Evolutionary conservation across 75 land plant genomes (phyloP).

Genomic region (Larix kaempferi): DNA sequence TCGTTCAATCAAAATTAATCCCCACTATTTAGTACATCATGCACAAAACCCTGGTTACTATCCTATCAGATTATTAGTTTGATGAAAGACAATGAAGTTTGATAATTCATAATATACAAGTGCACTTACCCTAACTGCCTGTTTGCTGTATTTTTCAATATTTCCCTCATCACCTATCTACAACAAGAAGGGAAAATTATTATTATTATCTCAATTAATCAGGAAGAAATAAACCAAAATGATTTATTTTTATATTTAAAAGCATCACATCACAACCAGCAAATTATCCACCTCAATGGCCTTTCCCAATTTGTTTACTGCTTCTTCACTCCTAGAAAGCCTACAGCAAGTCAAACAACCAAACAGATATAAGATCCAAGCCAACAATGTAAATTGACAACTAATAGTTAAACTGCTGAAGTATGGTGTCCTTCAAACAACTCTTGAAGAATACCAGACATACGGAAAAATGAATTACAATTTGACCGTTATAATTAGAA

Average conservation of each 20-base stretch:
- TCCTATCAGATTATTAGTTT: background rate
- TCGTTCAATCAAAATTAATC: background rate
- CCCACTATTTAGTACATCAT: background rate
- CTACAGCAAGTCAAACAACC: conserved; percentile 5
- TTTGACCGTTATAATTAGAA: conserved; percentile 1
- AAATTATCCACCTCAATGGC: background rate
- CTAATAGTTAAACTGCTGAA: background rate
- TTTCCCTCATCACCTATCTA: conserved; percentile 12
- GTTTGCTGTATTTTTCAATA: conserved; percentile 15
- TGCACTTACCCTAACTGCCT: conserved; percentile 9
- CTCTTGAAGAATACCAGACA: background rate
- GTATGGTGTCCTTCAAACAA: background rate
- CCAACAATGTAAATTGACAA: background rate
- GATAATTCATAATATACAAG: background rate
- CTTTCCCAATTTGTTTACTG: background rate
- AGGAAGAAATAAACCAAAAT: background rate
- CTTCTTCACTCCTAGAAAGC: conserved; percentile 11
- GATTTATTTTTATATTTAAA: background rate
- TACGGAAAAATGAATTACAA: background rate
- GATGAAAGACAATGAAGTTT: background rate
- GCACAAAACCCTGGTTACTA: background rate
- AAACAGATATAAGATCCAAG: background rate
- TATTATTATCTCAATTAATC: background rate
- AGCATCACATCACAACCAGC: background rate
- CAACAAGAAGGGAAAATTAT: background rate